Evolutionary conservation across 257 asterid genomes (phyloP).

Genomic region (Capsicum baccatum): DNA sequence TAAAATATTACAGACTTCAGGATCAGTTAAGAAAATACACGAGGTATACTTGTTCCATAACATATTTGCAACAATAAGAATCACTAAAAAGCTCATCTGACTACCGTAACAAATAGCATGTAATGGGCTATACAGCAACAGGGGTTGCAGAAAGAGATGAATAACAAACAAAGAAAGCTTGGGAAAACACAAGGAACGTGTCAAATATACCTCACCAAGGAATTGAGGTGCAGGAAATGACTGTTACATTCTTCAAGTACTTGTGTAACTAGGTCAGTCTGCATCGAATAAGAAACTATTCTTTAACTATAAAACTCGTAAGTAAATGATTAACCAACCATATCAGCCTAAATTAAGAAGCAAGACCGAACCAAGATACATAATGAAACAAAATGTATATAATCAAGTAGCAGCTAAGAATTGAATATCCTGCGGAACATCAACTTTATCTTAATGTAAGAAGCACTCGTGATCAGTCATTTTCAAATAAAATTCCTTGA

Average conservation of each 20-base stretch:
- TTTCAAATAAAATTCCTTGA: not conserved
- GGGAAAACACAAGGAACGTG: not conserved
- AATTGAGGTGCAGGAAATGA: constrained; percentile 67
- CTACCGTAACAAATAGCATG: not conserved
- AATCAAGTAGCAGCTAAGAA: not conserved
- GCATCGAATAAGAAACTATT: not conserved
- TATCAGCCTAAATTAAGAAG: too few relatives aligned
- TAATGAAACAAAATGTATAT: not conserved
- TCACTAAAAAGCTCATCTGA: not conserved
- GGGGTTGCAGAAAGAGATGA: not conserved
- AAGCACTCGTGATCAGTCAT: not conserved
- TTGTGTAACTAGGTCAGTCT: constrained; percentile 82
- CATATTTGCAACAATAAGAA: constrained; percentile 14
- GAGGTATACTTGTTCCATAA: not conserved
- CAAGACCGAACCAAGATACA: not conserved
- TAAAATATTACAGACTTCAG: constrained; percentile 18
- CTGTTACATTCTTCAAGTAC: constrained; percentile 83
- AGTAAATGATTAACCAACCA: not conserved
- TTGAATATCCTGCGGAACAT: not conserved
- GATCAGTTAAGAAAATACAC: not conserved
- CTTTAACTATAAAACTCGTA: not conserved
- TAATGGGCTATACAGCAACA: constrained; percentile 12
- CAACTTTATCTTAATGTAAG: not conserved
- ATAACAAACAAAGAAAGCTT: constrained; percentile 17
- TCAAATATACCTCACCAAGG: constrained; percentile 69